These are phyloP conservation scores for Saccharomycopsis lassenensis DNA, from an alignment of 805 yeast species.

Conservation along the genomic window DNA sequence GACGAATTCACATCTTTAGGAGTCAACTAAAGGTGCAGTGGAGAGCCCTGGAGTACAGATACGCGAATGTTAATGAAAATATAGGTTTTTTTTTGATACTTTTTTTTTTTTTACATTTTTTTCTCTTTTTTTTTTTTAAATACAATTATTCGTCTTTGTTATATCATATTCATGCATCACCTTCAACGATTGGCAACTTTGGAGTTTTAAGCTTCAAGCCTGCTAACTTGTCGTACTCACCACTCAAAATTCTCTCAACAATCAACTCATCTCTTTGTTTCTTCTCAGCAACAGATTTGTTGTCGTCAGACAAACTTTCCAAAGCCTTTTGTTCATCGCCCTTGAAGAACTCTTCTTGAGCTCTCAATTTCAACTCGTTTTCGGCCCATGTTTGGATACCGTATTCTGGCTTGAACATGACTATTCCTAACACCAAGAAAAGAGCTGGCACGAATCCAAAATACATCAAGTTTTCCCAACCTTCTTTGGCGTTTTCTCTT, in stretches of 20 bases:
- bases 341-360: slow-evolving; percentile 51
- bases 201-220: slow-evolving; percentile 38
- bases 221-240: slow-evolving; percentile 69
- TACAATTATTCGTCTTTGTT: too few relatives aligned
- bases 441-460: slow-evolving; percentile 64
- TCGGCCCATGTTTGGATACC: slow-evolving; percentile 68
- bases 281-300: slow-evolving; percentile 41
- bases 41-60: too few relatives aligned
- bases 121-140: too few relatives aligned
- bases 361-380: slow-evolving; percentile 69
- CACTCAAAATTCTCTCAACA: slow-evolving; percentile 70
- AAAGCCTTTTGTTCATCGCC: slow-evolving; percentile 46
- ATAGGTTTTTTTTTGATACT: too few relatives aligned
- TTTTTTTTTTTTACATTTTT: too few relatives aligned
- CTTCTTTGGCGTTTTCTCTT: slow-evolving; percentile 67
- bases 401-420: slow-evolving; percentile 40
- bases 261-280: slow-evolving; percentile 65
- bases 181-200: slow-evolving; percentile 15
- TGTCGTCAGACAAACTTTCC: slow-evolving; percentile 28
- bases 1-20: slow-evolving; percentile 8
- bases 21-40: too few relatives aligned
- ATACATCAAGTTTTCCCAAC: slow-evolving; percentile 74
- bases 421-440: slow-evolving; percentile 40
- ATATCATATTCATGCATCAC: too few relatives aligned
- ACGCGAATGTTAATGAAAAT: too few relatives aligned